Conservation (phyloP, 1,284 basidiomycete genomes). For the Ceratobasidium sp. region DNA sequence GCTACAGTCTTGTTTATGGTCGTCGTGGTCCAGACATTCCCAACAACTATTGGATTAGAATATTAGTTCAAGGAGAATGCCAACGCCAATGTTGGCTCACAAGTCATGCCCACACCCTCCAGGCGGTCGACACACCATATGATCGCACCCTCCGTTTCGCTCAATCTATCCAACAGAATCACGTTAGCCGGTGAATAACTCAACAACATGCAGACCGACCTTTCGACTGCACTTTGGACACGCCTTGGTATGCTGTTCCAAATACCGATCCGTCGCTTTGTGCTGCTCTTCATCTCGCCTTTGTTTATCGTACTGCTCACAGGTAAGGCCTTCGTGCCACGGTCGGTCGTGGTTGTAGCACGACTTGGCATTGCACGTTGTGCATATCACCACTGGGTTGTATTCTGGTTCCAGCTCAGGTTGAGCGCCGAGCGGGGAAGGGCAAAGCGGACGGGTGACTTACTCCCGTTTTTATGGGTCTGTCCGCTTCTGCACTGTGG, state of each 20-base stretch:
- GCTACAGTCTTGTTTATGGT: conserved; percentile 6
- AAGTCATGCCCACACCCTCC: conserved; percentile 34
- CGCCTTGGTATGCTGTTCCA: conserved; percentile 18
- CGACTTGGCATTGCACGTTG: conserved; percentile 14
- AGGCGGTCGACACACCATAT: conserved; percentile 26
- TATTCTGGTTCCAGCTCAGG: background rate
- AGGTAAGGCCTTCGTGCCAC: conserved; percentile 21
- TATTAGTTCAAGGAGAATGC: background rate
- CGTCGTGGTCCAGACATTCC: conserved; percentile 16
- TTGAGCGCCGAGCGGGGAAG: background rate
- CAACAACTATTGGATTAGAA: conserved; percentile 11
- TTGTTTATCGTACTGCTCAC: conserved; percentile 21
- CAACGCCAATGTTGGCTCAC: background rate
- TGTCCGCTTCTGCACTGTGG: background rate
- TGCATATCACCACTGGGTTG: conserved; percentile 12
- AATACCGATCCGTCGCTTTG: conserved; percentile 11
- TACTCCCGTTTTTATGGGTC: conserved; percentile 3
- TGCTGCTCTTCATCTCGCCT: conserved; percentile 4
- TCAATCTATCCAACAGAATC: conserved; percentile 18
- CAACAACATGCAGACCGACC: background rate
- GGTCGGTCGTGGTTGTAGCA: conserved; percentile 23
- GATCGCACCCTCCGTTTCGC: conserved; percentile 35
- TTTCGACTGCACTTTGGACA: conserved; percentile 39
- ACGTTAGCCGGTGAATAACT: background rate
- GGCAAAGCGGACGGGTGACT: background rate